Evolutionary conservation across 345 rosid species (phyloP).

Genomic region (Erodium maritimum): DNA sequence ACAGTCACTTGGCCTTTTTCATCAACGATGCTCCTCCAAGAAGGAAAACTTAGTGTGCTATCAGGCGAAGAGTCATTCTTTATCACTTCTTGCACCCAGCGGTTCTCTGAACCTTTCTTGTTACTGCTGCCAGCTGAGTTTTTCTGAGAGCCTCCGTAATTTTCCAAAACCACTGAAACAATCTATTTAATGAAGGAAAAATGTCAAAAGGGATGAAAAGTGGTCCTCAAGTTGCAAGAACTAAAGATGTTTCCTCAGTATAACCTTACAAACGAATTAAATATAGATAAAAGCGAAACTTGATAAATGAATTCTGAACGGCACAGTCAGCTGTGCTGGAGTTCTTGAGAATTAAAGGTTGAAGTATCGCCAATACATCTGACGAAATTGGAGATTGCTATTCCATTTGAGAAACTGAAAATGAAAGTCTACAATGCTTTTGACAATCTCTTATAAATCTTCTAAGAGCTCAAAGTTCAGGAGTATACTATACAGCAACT

Average conservation of each 20-base stretch:
- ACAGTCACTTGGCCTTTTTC: constrained; percentile 65
- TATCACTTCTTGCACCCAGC: constrained; percentile 70
- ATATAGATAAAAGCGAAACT: neutral
- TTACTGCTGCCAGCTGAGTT: constrained; percentile 9
- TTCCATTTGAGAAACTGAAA: too few relatives aligned
- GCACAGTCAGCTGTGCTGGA: neutral
- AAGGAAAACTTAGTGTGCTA: constrained; percentile 37
- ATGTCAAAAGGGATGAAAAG: constrained; percentile 2
- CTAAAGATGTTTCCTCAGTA: neutral
- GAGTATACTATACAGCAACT: neutral
- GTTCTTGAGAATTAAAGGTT: neutral
- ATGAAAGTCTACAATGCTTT: too few relatives aligned
- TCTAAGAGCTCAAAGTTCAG: neutral
- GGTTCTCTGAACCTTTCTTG: constrained; percentile 33
- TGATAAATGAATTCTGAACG: neutral
- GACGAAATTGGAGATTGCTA: neutral
- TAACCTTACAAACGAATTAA: neutral
- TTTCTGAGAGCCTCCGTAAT: constrained; percentile 37
- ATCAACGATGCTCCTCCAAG: constrained; percentile 65
- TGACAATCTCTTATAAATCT: neutral
- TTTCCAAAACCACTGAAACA: constrained; percentile 83
- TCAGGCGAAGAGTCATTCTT: constrained; percentile 51
- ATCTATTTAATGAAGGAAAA: constrained; percentile 32
- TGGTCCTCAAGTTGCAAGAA: neutral
- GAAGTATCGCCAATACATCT: neutral